A percentile compares a stretch with the other conserved stretches of the same genome.
Conservation (phyloP, 2,329 filamentous ascomycete species). For the Colletotrichum trifolii region DNA sequence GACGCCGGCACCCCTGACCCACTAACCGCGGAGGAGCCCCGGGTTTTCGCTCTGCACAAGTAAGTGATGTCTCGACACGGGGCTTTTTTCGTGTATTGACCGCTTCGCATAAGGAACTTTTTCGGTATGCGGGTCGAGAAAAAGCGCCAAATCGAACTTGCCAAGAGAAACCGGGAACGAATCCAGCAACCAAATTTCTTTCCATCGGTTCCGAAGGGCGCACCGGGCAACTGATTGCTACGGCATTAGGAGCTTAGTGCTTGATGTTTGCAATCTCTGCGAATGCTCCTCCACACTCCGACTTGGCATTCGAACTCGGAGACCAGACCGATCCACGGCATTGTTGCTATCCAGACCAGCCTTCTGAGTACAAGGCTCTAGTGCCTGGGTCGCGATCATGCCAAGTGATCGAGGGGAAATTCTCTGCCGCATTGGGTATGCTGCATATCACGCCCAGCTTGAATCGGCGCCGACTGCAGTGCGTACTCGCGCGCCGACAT, state of each 20-base stretch:
- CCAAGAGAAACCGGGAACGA: constrained; percentile 84
- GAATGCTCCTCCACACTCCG: too few relatives aligned
- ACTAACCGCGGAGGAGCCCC: constrained; percentile 72
- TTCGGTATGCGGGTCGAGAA: constrained; percentile 86
- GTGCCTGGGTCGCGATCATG: neutral
- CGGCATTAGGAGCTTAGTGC: too few relatives aligned
- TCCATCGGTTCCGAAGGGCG: constrained; percentile 81
- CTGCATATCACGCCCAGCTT: constrained; percentile 20
- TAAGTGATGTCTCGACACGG: constrained; percentile 3
- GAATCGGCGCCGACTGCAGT: constrained; percentile 5
- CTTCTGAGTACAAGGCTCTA: neutral
- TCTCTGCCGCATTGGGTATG: constrained; percentile 9
- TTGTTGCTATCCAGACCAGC: too few relatives aligned
- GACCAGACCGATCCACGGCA: too few relatives aligned
- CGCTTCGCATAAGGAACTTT: constrained; percentile 70
- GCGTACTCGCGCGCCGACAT: constrained; percentile 1
- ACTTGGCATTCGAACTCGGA: too few relatives aligned
- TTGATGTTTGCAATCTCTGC: too few relatives aligned
- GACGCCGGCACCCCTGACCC: constrained; percentile 48
- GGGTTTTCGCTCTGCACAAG: constrained; percentile 73
- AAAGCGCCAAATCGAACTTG: constrained; percentile 80
- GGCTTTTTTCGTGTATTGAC: neutral
- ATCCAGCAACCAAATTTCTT: constrained; percentile 83
- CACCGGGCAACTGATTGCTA: constrained; percentile 49
- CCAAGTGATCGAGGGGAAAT: neutral